phyloP scores from a whole-genome alignment of 805 yeast genomes.

The Pichia deserticola region DNA sequence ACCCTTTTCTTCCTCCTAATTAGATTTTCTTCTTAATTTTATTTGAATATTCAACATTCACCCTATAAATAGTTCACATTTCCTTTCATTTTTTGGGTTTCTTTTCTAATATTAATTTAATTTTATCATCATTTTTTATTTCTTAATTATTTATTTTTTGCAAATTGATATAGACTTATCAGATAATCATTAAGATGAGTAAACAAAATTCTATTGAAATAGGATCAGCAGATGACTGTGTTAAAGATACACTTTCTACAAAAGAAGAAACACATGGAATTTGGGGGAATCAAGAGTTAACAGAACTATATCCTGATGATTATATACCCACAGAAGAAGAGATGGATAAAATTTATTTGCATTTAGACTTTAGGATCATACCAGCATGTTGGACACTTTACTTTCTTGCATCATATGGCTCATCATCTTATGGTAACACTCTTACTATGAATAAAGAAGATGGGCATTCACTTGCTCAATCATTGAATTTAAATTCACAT shows the following conservation, averaged over 20 bases:
- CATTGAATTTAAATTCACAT: constrained; percentile 44
- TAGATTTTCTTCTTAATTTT: no score
- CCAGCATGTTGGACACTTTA: constrained; percentile 80
- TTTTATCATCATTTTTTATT: no score
- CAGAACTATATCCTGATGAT: constrained; percentile 8
- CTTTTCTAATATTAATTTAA: no score
- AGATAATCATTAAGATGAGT: not conserved
- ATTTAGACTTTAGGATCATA: constrained; percentile 62
- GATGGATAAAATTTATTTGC: constrained; percentile 50
- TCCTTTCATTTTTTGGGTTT: no score
- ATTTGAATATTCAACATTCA: no score
- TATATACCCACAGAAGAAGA: constrained; percentile 24
- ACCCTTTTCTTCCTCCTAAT: no score
- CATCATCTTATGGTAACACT: constrained; percentile 69
- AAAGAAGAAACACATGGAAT: not conserved
- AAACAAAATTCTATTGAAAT: not conserved
- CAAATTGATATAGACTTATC: no score
- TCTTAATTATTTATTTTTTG: no score
- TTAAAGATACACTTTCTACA: not conserved
- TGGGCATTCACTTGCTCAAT: constrained; percentile 53
- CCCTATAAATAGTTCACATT: no score
- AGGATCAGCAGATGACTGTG: not conserved
- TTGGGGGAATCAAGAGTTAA: not conserved
- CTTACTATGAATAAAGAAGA: constrained; percentile 64
- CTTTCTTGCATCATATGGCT: constrained; percentile 72